A percentile compares a stretch with the other conserved stretches of the same genome.
Conservation (phyloP, 768 basidiomycete genomes). For the Rhodotorula sphaerocarpa region DNA sequence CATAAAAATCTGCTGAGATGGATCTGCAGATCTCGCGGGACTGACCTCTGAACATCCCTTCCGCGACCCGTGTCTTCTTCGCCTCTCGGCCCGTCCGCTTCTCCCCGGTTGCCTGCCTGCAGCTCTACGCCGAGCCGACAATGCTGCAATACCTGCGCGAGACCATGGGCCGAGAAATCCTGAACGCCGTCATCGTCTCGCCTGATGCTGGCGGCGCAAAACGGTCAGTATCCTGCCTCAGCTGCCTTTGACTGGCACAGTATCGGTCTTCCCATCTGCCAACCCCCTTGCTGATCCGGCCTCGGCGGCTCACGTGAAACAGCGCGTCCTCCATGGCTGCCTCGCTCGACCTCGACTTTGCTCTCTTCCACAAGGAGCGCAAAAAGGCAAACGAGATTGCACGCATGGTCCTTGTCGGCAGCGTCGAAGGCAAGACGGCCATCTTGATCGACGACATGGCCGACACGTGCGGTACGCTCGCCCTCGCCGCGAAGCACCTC, state of each 20-base stretch:
- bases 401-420: constrained; percentile 89
- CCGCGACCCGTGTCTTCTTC: no score
- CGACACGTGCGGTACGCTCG: constrained; percentile 89
- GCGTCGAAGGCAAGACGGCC: constrained; percentile 82
- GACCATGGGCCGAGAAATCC: constrained; percentile 60
- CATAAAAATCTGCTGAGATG: no score
- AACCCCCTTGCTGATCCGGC: no score
- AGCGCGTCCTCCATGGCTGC: constrained; percentile 97
- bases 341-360: constrained; percentile 90
- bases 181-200: constrained; percentile 85
- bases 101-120: constrained; percentile 13
- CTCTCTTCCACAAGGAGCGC: constrained; percentile 97
- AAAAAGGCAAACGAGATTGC: constrained; percentile 93
- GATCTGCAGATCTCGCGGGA: no score
- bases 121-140: constrained; percentile 94
- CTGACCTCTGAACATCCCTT: background rate
- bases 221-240: constrained; percentile 51
- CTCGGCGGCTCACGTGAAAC: no score
- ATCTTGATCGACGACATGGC: constrained; percentile 99
- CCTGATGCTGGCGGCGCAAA: constrained; percentile 99
- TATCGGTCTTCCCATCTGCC: background rate
- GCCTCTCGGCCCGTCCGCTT: no score
- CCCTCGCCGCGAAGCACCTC: constrained; percentile 80
- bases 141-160: constrained; percentile 89
- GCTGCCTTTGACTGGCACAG: no score